A percentile compares a stretch with the other conserved stretches of the same genome.
Evolutionary conservation across 345 rosid species (phyloP).

Genomic region (Atalantia buxifolia): DNA sequence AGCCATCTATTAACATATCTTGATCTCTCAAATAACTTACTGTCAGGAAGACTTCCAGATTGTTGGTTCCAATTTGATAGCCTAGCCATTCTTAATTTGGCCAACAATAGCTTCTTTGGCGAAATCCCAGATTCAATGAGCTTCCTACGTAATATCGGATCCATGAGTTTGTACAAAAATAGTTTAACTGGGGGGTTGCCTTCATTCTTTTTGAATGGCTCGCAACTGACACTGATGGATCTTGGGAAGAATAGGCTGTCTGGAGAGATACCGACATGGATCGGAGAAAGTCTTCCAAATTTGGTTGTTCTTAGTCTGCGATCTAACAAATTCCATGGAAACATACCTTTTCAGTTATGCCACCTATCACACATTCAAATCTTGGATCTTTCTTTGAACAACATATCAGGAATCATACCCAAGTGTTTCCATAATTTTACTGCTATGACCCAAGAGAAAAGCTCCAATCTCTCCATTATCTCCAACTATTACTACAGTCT

Average conservation of each 20-base stretch:
- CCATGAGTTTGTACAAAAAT: background rate
- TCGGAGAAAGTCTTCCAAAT: background rate
- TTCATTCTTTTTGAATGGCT: background rate
- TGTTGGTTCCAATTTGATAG: background rate
- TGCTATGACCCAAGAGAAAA: background rate
- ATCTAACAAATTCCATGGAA: background rate
- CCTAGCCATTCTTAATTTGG: background rate
- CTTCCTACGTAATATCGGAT: background rate
- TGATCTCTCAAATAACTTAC: background rate
- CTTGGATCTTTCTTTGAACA: conserved; percentile 6
- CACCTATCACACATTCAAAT: background rate
- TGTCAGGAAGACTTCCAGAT: background rate
- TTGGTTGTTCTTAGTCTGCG: background rate
- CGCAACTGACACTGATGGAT: background rate
- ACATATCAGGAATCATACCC: conserved; percentile 5
- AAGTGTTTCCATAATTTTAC: conserved; percentile 4
- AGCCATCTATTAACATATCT: background rate
- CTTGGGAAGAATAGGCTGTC: background rate
- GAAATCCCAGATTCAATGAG: background rate
- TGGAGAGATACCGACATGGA: conserved; percentile 8
- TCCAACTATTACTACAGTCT: background rate
- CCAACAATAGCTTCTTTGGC: background rate
- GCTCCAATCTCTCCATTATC: background rate
- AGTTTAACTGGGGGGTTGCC: background rate
- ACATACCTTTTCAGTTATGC: background rate